Evolutionary conservation across 192 early-diverging fungal genomes (phyloP), one percentile per base, ranked within the genome.

Genomic region (Neocallimastix lanati): DNA sequence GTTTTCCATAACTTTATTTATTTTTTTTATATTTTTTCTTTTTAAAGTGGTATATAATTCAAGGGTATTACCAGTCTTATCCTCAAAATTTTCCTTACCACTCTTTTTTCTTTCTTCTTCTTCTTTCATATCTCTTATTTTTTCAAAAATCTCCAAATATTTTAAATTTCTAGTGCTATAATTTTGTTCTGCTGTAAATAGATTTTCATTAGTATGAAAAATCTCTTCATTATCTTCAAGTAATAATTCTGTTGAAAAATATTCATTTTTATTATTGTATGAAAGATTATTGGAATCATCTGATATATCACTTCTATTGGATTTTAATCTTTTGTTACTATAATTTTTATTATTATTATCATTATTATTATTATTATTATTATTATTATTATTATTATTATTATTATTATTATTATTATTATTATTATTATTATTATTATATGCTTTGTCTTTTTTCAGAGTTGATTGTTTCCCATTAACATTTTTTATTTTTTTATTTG

Each of bases 11-110:
- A 50, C 21, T 21, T 50, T 50, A 6, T 14, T 3, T 21, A 50
- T 50, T 50, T 50, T 50, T 50, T 50, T 50, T 14, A 50, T 7
- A 21, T 21, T 50, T 50, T 21, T 50, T 21, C 93, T 27, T 90
- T n/a, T n/a, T n/a, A n/a, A n/a, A n/a, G n/a, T n/a, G n/a, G n/a
- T n/a, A n/a, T n/a, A n/a, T n/a, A n/a, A n/a, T n/a, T n/a, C n/a
- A n/a, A n/a, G n/a, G n/a, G n/a, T n/a, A n/a, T n/a, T n/a, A n/a
- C n/a, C n/a, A n/a, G n/a, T n/a, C n/a, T n/a, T n/a, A n/a, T 50
- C 18, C 6, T 21, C 18, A 25, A 21, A 4, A 25, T 67, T 0
- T 67, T 18, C 18, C 7, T 67, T 21, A 50, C 2, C 21, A 11
- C 5, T 67, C 0, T 15, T 25, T 27, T 1, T 25, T 67, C 11